phyloP scores from a whole-genome alignment of 2,329 filamentous ascomycete species.

The Fusarium nelsonii region DNA sequence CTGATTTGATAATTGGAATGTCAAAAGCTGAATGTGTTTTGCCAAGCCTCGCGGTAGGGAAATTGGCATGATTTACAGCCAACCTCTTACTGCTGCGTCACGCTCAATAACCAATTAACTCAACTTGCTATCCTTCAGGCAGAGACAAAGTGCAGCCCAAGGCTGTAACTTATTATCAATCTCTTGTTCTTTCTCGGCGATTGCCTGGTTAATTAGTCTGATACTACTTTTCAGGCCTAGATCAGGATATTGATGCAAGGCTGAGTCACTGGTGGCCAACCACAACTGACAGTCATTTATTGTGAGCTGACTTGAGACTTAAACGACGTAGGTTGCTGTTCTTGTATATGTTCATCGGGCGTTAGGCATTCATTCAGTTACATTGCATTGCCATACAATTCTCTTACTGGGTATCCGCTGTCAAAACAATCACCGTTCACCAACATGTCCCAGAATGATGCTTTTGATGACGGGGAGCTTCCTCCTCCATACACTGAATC shows the following conservation, averaged over 20 bases:
- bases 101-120: conserved; percentile 10
- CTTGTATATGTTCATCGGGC: conserved; percentile 22
- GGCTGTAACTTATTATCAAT: background rate
- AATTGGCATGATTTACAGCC: conserved; percentile 20
- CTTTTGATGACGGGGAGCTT: conserved; percentile 38
- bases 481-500: conserved; percentile 45
- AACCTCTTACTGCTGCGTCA: conserved; percentile 24
- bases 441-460: conserved; percentile 32
- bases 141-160: conserved; percentile 29
- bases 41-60: conserved; percentile 19
- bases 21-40: background rate
- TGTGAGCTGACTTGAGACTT: conserved; percentile 23
- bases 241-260: conserved; percentile 23
- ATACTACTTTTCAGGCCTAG: conserved; percentile 4
- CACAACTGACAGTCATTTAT: background rate
- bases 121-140: background rate
- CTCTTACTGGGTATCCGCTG: background rate
- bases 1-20: conserved; percentile 21
- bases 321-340: background rate
- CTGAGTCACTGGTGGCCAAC: conserved; percentile 21
- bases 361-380: conserved; percentile 3
- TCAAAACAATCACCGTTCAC: conserved; percentile 9
- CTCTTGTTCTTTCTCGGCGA: conserved; percentile 2
- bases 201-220: conserved; percentile 9
- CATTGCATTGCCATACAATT: background rate